Evolutionary conservation across 192 early-diverging fungal genomes (phyloP).

Genomic region (Entomortierella parvispora): DNA sequence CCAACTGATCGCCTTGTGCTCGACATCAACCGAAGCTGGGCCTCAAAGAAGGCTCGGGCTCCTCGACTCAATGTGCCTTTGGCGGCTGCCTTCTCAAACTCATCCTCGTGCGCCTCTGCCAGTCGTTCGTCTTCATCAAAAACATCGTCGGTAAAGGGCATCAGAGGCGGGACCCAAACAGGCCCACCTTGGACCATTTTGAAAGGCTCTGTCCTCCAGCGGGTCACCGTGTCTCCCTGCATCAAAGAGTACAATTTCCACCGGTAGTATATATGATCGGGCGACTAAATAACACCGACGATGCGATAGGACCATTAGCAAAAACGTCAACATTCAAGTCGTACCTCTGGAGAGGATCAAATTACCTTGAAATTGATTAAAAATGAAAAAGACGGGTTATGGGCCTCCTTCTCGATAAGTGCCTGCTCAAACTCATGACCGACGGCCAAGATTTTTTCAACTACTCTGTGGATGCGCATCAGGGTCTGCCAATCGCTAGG

Average conservation of each 20-base stretch:
- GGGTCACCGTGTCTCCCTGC: slow-evolving; percentile 79
- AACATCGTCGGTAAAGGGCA: slow-evolving; percentile 75
- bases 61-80: slow-evolving; percentile 62
- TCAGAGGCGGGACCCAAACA: slow-evolving; percentile 86
- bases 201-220: slow-evolving; percentile 85
- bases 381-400: slow-evolving; percentile 78
- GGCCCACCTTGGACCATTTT: slow-evolving; percentile 87
- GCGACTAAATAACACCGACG: slow-evolving; percentile 50
- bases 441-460: slow-evolving; percentile 80
- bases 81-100: slow-evolving; percentile 46
- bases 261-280: slow-evolving; percentile 89
- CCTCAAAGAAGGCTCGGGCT: slow-evolving; percentile 57
- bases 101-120: slow-evolving; percentile 51
- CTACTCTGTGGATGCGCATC: slow-evolving; percentile 83
- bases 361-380: slow-evolving; percentile 74
- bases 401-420: slow-evolving; percentile 56
- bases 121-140: slow-evolving; percentile 64
- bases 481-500: slow-evolving; percentile 66
- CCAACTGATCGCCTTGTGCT: slow-evolving; percentile 71
- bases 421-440: slow-evolving; percentile 77
- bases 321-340: no score
- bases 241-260: slow-evolving; percentile 92
- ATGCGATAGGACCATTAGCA: background rate
- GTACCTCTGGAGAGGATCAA: background rate
- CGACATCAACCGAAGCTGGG: slow-evolving; percentile 55